Evolutionary conservation across 108 stramenopile genomes (phyloP), one percentile per base, ranked within the genome.

Genomic region (Cyclostephanos invisitatus): DNA sequence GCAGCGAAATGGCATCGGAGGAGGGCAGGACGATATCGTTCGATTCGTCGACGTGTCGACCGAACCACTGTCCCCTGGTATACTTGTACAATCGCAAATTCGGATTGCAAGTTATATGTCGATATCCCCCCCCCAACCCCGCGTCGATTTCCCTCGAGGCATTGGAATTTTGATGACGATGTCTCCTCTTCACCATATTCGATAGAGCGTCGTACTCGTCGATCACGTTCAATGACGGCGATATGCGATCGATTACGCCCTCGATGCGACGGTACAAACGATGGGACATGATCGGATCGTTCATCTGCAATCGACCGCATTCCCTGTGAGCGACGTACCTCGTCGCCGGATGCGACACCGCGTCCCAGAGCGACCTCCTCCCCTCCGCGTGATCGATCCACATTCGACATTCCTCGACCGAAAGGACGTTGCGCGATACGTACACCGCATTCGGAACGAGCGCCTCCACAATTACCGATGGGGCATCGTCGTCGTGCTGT

Each of bases 11-110:
- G 66, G 59, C n/a, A n/a, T n/a, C n/a, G n/a, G n/a, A 48, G 35
- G 27, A 63, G 21, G 38, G 27, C 17, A 48, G 54, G 10, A 62
- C 68, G 25, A 89, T 67, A 22, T 70, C 61, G 57, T 89, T 68
- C 40, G 80, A 71, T 27, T 76, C 96, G 64, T 97, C 96, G 25
- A 93, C 74, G 62, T 97, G 96, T 51, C 70, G 89, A 27, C 96
- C 96, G 75, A 97, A 97, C 27, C 87, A 72, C 70, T 90, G 89
- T 7, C 91, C 93, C 62, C 82, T 82, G 8, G 67, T 68, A 61
- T 97, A 97, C 32, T 84, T 86, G 77, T 97, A 97, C 35, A 97
- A 36, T 21, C 96, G 81, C 21, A 97, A 63, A 68, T 97, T 97
- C 18, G 90, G 84, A 79, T 93, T 96, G 79, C 91, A 97, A 24